Base-by-base conservation (phyloP, 1,284 basidiomycete genomes). In the Lentinula novae-zelandiae region DNA sequence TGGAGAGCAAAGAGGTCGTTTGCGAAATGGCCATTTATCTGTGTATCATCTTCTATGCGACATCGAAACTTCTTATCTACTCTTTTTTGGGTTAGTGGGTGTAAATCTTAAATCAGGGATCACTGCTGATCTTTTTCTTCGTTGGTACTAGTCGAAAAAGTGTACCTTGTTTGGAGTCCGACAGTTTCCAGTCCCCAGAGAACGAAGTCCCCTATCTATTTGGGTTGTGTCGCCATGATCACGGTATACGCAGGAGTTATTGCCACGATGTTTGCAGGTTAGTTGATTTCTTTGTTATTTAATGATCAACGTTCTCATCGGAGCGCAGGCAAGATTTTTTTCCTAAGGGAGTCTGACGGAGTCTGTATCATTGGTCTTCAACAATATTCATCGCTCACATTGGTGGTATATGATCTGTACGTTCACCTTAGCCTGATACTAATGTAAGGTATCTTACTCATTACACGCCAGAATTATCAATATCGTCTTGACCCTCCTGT, bases 351-450 rank as follows among this genome's bases (percentile, higher is more conserved):
- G n/a, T 15, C 33, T 0, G 73, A 76, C 42, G 74, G 74, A 5
- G 68, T 69, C 0, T 82, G 81, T 62, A 66, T 78, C 15, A 82
- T 82, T 31, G 81, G 80, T 0, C 66, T 82, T n/a, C 69, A 69
- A 55, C 57, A 67, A 68, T 57, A 61, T 46, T 34, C 56, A 34
- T 54, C 53, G 10, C 20, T 60, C 36, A 40, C 53, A 8, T 44
- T 64, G 49, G 33, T 64, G 22, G 49, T 13, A 20, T 64, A 62
- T 50, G 61, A 64, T 38, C 12, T 62, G 60, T 62, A 13, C 15
- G 58, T 59, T 58, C 1, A 20, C n/a, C 7, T 5, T 8, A 3
- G 5, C 10, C 13, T 20, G 6, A 46, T 46, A 22, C 8, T 15
- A 13, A 34, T n/a, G 12, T 5, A 12, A 39, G 8, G 22, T 5